phyloP scores from a whole-genome alignment of 768 basidiomycete genomes.

The Neoboletus brunneissimus region DNA sequence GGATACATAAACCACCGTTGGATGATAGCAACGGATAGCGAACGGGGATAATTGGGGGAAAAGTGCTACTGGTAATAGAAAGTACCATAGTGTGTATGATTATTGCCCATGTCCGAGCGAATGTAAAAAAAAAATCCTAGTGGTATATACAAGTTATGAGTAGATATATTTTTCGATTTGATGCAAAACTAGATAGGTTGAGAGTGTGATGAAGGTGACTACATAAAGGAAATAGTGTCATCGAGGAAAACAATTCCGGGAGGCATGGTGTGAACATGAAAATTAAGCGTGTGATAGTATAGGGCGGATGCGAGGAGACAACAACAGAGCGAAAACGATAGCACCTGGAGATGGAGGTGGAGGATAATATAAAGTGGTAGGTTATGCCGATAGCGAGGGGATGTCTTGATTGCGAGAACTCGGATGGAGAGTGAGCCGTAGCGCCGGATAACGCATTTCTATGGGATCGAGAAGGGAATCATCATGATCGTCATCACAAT shows the following conservation, averaged over 20 bases:
- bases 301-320: constrained; percentile 20
- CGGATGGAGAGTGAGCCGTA: constrained; percentile 11
- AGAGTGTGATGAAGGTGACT: constrained; percentile 19
- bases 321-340: constrained; percentile 19
- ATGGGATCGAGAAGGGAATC: constrained; percentile 13
- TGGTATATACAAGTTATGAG: constrained; percentile 29
- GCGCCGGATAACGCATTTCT: constrained; percentile 13
- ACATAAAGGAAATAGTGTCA: constrained; percentile 26
- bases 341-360: constrained; percentile 9
- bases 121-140: constrained; percentile 10
- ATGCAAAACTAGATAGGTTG: constrained; percentile 18
- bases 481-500: constrained; percentile 26
- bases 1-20: constrained; percentile 51
- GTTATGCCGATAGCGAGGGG: constrained; percentile 18
- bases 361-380: constrained; percentile 7
- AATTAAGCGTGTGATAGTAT: constrained; percentile 27
- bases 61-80: constrained; percentile 18
- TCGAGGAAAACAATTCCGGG: constrained; percentile 17
- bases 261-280: constrained; percentile 9
- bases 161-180: constrained; percentile 20
- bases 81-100: constrained; percentile 30
- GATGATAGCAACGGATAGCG: constrained; percentile 28
- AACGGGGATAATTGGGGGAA: constrained; percentile 3
- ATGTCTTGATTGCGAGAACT: constrained; percentile 14
- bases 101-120: constrained; percentile 27